Percentiles rank a stretch among this genome's conserved stretches.
phyloP scores from a whole-genome alignment of 345 rosid species.

The Ceriops decandra region DNA sequence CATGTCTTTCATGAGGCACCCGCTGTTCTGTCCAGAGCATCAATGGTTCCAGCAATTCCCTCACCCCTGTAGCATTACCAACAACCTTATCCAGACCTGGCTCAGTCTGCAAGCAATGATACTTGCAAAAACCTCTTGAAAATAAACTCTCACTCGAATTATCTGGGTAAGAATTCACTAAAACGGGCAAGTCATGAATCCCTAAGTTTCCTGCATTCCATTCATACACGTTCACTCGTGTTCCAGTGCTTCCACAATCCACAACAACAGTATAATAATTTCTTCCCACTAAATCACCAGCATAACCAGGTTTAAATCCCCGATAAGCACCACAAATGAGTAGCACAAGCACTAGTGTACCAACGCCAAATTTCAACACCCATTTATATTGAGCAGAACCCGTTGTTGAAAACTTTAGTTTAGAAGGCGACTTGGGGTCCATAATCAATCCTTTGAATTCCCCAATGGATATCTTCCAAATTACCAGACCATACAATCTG shows the following conservation, averaged over 20 bases:
- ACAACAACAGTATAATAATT: constrained; percentile 42
- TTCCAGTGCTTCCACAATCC: constrained; percentile 71
- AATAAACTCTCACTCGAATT: constrained; percentile 20
- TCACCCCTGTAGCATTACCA: constrained; percentile 46
- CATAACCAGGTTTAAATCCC: constrained; percentile 16
- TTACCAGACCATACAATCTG: not conserved
- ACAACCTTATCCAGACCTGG: constrained; percentile 56
- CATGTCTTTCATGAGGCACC: constrained; percentile 46
- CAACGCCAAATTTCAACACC: constrained; percentile 16
- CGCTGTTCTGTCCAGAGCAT: constrained; percentile 34
- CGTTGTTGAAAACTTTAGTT: constrained; percentile 26
- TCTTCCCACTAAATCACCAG: not conserved
- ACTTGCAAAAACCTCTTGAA: constrained; percentile 35
- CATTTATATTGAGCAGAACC: constrained; percentile 23
- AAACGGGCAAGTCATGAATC: constrained; percentile 29
- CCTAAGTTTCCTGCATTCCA: constrained; percentile 32
- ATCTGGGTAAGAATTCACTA: constrained; percentile 45
- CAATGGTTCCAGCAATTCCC: constrained; percentile 46
- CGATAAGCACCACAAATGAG: constrained; percentile 23
- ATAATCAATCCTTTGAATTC: constrained; percentile 14
- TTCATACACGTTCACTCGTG: constrained; percentile 49
- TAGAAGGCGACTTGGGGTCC: constrained; percentile 55
- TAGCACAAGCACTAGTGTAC: constrained; percentile 22
- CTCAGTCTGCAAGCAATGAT: constrained; percentile 61
- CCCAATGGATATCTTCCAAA: constrained; percentile 9